Percentiles rank a stretch among this genome's conserved stretches.
phyloP scores from a whole-genome alignment of 805 yeast genomes.

The Saturnispora kantuleensis region DNA sequence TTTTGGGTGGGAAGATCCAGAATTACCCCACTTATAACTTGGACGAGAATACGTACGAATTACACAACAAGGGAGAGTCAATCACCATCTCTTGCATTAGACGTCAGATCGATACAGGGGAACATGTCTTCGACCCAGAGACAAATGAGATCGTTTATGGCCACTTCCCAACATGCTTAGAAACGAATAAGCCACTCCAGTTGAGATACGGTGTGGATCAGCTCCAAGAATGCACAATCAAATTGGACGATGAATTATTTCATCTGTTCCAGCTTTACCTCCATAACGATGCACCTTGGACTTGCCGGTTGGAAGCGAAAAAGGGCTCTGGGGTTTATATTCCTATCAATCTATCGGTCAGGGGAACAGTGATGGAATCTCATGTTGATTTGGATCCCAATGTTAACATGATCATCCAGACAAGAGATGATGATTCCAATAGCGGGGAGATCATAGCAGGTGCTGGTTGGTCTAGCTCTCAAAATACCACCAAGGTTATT shows the following conservation, averaged over 20 bases:
- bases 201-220: constrained; percentile 44
- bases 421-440: constrained; percentile 7
- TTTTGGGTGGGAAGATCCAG: constrained; percentile 15
- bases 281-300: constrained; percentile 69
- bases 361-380: constrained; percentile 58
- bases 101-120: constrained; percentile 66
- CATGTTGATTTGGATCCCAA: constrained; percentile 58
- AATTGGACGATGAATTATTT: constrained; percentile 52
- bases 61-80: constrained; percentile 28
- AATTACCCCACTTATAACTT: constrained; percentile 21
- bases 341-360: constrained; percentile 53
- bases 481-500: constrained; percentile 48
- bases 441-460: constrained; percentile 37
- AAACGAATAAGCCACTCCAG: constrained; percentile 51
- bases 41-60: constrained; percentile 11
- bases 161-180: constrained; percentile 53
- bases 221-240: constrained; percentile 50
- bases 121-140: constrained; percentile 54
- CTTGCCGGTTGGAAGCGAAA: constrained; percentile 52
- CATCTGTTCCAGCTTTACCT: constrained; percentile 68
- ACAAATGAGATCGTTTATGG: constrained; percentile 47
- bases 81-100: constrained; percentile 50
- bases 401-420: constrained; percentile 35
- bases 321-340: constrained; percentile 35
- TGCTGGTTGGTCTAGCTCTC: constrained; percentile 51